A percentile compares a stretch with the other conserved stretches of the same genome.
These are phyloP conservation scores for Boletus reticuloceps DNA, from an alignment of 768 basidiomycete species.

Conservation along the genomic window DNA sequence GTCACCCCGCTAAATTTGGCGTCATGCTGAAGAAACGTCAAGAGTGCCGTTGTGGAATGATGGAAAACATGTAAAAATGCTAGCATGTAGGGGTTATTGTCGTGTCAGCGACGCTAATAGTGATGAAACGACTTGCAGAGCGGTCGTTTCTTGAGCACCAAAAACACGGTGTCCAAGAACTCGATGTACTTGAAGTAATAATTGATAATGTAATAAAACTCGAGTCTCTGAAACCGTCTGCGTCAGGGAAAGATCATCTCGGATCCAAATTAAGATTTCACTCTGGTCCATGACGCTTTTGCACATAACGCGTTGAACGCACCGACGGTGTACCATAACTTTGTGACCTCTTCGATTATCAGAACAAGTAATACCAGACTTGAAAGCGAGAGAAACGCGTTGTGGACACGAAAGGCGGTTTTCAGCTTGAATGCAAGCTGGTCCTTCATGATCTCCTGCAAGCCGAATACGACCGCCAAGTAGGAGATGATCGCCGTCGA, in stretches of 20 bases:
- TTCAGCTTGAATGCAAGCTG: constrained; percentile 67
- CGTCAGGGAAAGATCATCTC: constrained; percentile 1
- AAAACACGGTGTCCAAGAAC: constrained; percentile 91
- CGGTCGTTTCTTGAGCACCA: constrained; percentile 96
- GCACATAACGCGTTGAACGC: constrained; percentile 74
- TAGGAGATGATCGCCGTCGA: constrained; percentile 69
- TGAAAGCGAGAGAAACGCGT: constrained; percentile 79
- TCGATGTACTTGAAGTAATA: constrained; percentile 98
- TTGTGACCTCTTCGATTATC: constrained; percentile 83
- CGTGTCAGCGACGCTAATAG: not conserved
- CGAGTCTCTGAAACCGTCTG: constrained; percentile 57
- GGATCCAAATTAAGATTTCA: constrained; percentile 37
- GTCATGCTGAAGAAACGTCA: constrained; percentile 90
- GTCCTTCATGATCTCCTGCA: constrained; percentile 80
- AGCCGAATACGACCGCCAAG: constrained; percentile 79
- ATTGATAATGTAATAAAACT: constrained; percentile 96
- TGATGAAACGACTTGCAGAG: constrained; percentile 55
- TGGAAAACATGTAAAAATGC: constrained; percentile 98
- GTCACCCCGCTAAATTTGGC: constrained; percentile 82
- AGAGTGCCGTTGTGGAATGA: constrained; percentile 89
- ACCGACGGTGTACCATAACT: constrained; percentile 69
- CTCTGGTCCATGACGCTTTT: constrained; percentile 76
- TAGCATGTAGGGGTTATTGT: constrained; percentile 27
- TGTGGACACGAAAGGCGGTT: constrained; percentile 79
- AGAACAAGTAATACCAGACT: constrained; percentile 74